Conservation (phyloP, 257 asterid species). For the Solanum rostratum region DNA sequence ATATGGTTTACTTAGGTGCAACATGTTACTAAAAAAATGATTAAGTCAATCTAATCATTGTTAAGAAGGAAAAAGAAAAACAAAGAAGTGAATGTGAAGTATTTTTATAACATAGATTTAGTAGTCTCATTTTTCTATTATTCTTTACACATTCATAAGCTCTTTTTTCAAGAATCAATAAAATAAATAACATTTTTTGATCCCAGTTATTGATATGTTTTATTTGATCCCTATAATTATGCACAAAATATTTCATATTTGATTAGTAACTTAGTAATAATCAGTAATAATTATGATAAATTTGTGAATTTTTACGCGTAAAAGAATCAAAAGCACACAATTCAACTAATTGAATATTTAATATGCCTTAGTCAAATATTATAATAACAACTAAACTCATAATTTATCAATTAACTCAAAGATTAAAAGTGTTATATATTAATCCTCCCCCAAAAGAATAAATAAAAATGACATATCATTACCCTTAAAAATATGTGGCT, state of each 20-base stretch:
- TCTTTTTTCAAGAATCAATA: not conserved
- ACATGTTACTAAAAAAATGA: not conserved
- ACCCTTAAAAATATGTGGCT: not conserved
- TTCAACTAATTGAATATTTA: not conserved
- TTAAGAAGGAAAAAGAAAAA: not conserved
- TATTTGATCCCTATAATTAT: not conserved
- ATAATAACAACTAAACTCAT: accelerated
- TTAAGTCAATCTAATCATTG: not conserved
- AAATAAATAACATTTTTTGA: not conserved
- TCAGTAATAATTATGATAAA: not conserved
- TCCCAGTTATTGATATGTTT: not conserved
- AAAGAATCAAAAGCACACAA: not conserved
- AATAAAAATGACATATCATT: not conserved
- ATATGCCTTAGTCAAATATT: not conserved
- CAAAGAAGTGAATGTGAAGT: not conserved
- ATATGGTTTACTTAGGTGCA: not conserved
- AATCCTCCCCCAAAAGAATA: no score
- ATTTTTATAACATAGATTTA: not conserved
- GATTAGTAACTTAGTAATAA: not conserved
- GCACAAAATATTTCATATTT: not conserved
- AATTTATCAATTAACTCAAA: not conserved
- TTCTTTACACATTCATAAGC: not conserved
- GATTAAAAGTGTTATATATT: no score
- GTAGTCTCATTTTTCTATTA: not conserved
- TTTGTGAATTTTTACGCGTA: not conserved